Base-by-base conservation (phyloP, 805 yeast species). In the Starmerella khaoyaiensis region DNA sequence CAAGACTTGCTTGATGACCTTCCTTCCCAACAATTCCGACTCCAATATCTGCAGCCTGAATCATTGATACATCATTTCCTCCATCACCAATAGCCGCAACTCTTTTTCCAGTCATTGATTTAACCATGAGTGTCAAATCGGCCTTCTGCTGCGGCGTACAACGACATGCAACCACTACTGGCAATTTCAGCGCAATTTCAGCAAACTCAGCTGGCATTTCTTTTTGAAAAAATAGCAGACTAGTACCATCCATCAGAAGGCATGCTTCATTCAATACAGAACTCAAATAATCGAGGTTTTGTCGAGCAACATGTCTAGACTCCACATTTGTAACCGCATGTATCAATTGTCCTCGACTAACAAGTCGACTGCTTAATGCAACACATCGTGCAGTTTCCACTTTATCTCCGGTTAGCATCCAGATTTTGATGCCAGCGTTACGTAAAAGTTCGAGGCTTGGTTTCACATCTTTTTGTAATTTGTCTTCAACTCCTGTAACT, bases 361-460 rank as follows among this genome's bases (percentile, higher is more conserved):
- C 87, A 35, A 90, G 69, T 52, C 86, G 78, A 22, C 96, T 90
- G 57, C 94, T 81, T n/a, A 93, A 80, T 16, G 96, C 84, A 27
- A 90, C 96, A 68, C 98, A 90, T 42, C 84, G 74, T 1, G 98
- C 98, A 0, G 99, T 90, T 61, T 90, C 99, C 5, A 90, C 97
- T 57, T 90, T 90, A 58, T 90, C 99, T 48, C 99, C 99, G 0
- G 99, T 90, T 33, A 90, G 64, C 98, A 90, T 93, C 99, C 99
- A 90, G 35, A 90, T 90, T 52, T 86, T 86, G 39, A 93, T 74
- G 4, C 97, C 98, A 0, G 97, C 99, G 60, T 93, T 90, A 49
- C 98, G 71, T 48, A 90, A 65, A 24, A 86, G 66, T 62, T 90
- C 99, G 41, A 90, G 76, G 0, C 95, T 82, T 0, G 93, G 70